Evolutionary conservation across 768 basidiomycete genomes (phyloP).

Genomic region (Lactarius akahatsu): DNA sequence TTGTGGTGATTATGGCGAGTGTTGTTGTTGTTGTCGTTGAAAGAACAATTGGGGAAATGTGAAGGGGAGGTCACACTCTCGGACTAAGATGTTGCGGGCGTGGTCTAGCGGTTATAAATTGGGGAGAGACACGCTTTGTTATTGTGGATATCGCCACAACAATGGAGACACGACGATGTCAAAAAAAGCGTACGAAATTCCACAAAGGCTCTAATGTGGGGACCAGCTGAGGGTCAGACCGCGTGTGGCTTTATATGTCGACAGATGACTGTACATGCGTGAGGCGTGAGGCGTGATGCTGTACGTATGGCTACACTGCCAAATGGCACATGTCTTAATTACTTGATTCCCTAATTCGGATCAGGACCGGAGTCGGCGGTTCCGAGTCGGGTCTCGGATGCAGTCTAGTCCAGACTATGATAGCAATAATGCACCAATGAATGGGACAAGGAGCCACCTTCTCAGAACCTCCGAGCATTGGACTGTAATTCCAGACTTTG

Average conservation of each 20-base stretch:
- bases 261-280: not conserved
- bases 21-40: not conserved
- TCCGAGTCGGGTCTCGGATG: not conserved
- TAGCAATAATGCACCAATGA: not conserved
- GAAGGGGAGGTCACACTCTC: conserved; percentile 2
- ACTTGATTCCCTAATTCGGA: conserved; percentile 1
- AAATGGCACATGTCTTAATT: not conserved
- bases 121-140: conserved; percentile 9
- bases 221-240: not conserved
- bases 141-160: conserved; percentile 7
- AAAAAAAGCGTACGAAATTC: conserved; percentile 3
- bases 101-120: conserved; percentile 13
- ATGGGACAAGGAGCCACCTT: not conserved
- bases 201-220: not conserved
- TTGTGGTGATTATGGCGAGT: conserved; percentile 5
- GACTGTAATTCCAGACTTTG: not conserved
- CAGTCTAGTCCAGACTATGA: not conserved
- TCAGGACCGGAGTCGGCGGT: not conserved
- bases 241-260: not conserved
- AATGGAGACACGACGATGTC: not conserved
- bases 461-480: not conserved
- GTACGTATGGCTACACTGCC: not conserved
- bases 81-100: not conserved
- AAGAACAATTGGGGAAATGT: not conserved
- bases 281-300: not conserved